Percentiles rank a stretch among this genome's conserved stretches.
phyloP scores from a whole-genome alignment of 805 yeast genomes.

The Citeromyces nyonsensis region DNA sequence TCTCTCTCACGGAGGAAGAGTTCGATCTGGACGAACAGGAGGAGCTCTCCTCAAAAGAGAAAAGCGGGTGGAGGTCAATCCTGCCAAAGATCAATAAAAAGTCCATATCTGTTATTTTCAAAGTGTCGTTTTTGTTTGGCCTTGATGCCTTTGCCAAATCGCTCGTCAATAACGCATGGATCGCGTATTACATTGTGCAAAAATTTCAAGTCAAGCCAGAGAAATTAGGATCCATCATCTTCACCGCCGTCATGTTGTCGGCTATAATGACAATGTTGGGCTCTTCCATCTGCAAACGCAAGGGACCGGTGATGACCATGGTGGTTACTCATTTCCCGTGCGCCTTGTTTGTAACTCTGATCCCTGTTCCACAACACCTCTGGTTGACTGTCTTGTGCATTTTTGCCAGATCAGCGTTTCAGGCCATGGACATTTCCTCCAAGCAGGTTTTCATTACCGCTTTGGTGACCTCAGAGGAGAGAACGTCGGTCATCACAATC shows the following conservation, averaged over 20 bases:
- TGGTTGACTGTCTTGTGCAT: slow-evolving; percentile 15
- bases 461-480: slow-evolving; percentile 19
- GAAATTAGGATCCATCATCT: slow-evolving; percentile 22
- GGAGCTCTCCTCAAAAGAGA: slow-evolving; percentile 1
- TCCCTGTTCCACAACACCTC: slow-evolving; percentile 21
- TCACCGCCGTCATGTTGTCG: slow-evolving; percentile 19
- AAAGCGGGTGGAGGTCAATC: neutral
- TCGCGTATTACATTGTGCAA: slow-evolving; percentile 23
- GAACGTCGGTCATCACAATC: slow-evolving; percentile 27
- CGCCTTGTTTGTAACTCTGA: slow-evolving; percentile 19
- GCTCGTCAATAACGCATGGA: slow-evolving; percentile 27
- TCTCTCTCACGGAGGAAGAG: slow-evolving; percentile 1
- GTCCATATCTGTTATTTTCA: slow-evolving; percentile 7
- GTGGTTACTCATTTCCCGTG: slow-evolving; percentile 26
- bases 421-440: slow-evolving; percentile 31
- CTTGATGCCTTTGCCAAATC: slow-evolving; percentile 28
- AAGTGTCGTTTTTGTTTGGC: slow-evolving; percentile 20
- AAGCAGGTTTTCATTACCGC: slow-evolving; percentile 29
- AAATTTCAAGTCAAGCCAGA: slow-evolving; percentile 18
- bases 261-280: slow-evolving; percentile 24
- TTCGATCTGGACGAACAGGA: slow-evolving; percentile 1
- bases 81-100: too few species aligned
- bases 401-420: slow-evolving; percentile 20
- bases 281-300: slow-evolving; percentile 23
- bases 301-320: slow-evolving; percentile 29